Percentiles rank a stretch among this genome's conserved stretches.
Evolutionary conservation across 1,284 basidiomycete genomes (phyloP).

Genomic region (Microbotryum intermedium): DNA sequence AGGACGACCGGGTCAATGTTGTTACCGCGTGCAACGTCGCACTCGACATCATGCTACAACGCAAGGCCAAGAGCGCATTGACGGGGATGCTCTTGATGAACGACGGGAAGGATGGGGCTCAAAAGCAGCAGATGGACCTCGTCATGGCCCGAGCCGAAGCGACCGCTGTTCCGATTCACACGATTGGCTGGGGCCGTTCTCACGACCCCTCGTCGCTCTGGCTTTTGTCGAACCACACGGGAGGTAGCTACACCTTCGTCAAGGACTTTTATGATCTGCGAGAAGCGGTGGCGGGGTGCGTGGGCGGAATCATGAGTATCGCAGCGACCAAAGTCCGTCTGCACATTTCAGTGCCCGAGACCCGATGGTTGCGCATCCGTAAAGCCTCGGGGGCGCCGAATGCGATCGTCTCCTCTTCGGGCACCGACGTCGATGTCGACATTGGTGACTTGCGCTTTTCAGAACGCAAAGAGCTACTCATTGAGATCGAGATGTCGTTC

Average conservation of each 20-base stretch:
- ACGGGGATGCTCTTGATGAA: conserved; percentile 87
- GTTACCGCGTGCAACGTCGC: conserved; percentile 82
- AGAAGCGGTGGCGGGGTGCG: conserved; percentile 76
- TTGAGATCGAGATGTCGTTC: conserved; percentile 74
- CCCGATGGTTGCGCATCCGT: conserved; percentile 69
- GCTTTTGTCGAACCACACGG: conserved; percentile 95
- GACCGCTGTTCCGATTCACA: conserved; percentile 82
- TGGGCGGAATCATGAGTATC: conserved; percentile 90
- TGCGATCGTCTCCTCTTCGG: conserved; percentile 73
- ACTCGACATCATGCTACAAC: conserved; percentile 84
- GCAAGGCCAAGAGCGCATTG: conserved; percentile 77
- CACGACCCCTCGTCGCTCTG: conserved; percentile 97
- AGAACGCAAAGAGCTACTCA: conserved; percentile 84
- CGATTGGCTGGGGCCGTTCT: conserved; percentile 88
- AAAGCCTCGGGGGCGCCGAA: conserved; percentile 79
- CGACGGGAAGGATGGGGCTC: conserved; percentile 78
- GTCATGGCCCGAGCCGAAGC: conserved; percentile 92
- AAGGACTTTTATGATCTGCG: conserved; percentile 88
- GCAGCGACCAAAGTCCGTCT: conserved; percentile 81
- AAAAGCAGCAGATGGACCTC: conserved; percentile 96
- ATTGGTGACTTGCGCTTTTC: conserved; percentile 86
- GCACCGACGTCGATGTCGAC: conserved; percentile 87
- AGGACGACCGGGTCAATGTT: conserved; percentile 89
- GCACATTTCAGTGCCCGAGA: conserved; percentile 78
- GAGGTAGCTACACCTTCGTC: conserved; percentile 94